These are phyloP conservation scores for Neurospora sp. DNA, from an alignment of 495 filamentous ascomycete genomes.

Conservation along the genomic window DNA sequence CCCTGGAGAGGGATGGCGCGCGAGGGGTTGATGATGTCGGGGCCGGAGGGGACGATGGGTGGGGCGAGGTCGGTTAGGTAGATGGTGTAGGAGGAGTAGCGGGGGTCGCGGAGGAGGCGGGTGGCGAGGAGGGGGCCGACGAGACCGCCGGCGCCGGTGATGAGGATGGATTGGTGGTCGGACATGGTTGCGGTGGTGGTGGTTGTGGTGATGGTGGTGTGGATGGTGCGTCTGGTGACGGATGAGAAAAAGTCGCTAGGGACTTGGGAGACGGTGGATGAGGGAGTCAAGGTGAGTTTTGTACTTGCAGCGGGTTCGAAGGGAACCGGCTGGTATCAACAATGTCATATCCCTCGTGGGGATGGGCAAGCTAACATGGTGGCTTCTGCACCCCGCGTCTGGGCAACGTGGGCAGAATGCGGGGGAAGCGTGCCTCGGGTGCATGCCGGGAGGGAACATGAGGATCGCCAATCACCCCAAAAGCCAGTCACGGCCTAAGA, in stretches of 20 bases:
- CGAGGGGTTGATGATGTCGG: conserved; percentile 31
- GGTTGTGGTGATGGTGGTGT: neutral
- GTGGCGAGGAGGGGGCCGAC: conserved; percentile 57
- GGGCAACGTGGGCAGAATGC: neutral
- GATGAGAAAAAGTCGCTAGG: neutral
- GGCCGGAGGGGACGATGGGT: conserved; percentile 41
- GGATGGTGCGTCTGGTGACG: neutral
- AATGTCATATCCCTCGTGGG: neutral
- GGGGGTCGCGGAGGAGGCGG: conserved; percentile 44
- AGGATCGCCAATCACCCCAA: too few species aligned
- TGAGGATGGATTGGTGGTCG: conserved; percentile 37
- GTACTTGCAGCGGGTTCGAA: neutral
- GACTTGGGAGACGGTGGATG: neutral
- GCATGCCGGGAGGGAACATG: neutral
- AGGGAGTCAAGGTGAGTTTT: neutral
- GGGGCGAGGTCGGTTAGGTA: conserved; percentile 55
- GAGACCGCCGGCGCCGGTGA: conserved; percentile 64
- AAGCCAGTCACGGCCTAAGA: too few species aligned
- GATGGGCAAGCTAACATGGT: neutral
- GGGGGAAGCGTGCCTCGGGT: neutral
- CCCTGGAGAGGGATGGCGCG: conserved; percentile 46
- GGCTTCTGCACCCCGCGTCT: neutral
- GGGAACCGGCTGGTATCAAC: neutral
- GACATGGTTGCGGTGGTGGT: conserved; percentile 12
- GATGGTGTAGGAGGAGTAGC: conserved; percentile 37